Percentiles rank a stretch among this genome's conserved stretches.
These are phyloP conservation scores for Stramenopiles sp. DNA, from an alignment of 352 stramenopile genomes.

Conservation along the genomic window DNA sequence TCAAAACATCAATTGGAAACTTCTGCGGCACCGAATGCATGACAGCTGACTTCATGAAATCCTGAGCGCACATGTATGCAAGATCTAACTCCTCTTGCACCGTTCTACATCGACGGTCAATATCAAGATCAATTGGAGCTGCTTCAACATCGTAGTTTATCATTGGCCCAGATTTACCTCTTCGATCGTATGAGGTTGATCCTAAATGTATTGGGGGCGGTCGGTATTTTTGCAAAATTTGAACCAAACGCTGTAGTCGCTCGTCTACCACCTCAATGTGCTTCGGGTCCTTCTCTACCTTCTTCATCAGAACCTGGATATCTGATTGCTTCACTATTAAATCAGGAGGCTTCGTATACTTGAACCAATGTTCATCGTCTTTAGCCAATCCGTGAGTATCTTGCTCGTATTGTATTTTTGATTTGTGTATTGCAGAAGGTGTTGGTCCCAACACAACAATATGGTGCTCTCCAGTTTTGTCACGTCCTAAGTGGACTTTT, in stretches of 20 bases:
- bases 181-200: neutral
- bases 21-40: slow-evolving; percentile 64
- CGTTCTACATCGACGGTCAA: slow-evolving; percentile 56
- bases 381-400: neutral
- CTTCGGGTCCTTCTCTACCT: slow-evolving; percentile 25
- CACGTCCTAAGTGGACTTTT: neutral
- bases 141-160: slow-evolving; percentile 15
- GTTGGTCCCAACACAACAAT: neutral
- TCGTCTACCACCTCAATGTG: slow-evolving; percentile 25
- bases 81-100: slow-evolving; percentile 67
- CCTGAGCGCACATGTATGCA: slow-evolving; percentile 52
- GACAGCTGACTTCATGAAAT: slow-evolving; percentile 64
- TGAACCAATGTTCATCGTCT: neutral
- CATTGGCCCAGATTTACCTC: slow-evolving; percentile 13
- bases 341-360: neutral
- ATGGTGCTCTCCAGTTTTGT: neutral
- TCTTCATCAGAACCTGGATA: slow-evolving; percentile 35
- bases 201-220: neutral
- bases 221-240: neutral
- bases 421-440: neutral
- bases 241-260: neutral
- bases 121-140: slow-evolving; percentile 43
- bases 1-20: slow-evolving; percentile 61
- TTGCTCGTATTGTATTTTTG: neutral
- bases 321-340: neutral